Base-by-base conservation (phyloP, 1,284 basidiomycete species). In the Fistulinella cinereoalba region DNA sequence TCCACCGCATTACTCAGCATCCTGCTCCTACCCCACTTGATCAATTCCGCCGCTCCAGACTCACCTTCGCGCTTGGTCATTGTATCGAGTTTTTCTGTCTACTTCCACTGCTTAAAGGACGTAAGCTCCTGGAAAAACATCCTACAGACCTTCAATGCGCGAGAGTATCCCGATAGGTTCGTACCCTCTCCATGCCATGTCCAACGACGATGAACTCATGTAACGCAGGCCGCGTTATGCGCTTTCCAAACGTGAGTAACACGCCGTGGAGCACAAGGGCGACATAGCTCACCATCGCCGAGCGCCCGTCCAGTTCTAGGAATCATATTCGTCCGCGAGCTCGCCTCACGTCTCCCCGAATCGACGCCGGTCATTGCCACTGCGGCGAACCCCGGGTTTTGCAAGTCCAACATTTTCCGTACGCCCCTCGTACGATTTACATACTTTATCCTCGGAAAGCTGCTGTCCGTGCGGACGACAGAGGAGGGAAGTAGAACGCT, bases 171-270 rank as follows among this genome's bases (percentile, higher is more conserved):
- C n/a, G n/a, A n/a, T n/a, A n/a, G n/a, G 56, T 47, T 22, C 2
- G 21, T 15, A 5, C 6, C 33, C n/a, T n/a, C n/a, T n/a, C 9
- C 9, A 6, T 21, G n/a, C n/a, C 3, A 12, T 21, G 7, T n/a
- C n/a, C n/a, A n/a, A n/a, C n/a, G n/a, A n/a, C n/a, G n/a, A n/a
- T n/a, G n/a, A n/a, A n/a, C n/a, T n/a, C n/a, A n/a, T n/a, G n/a
- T n/a, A 3, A 19, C 27, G 11, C 11, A 51, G 54, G 7, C 18
- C n/a, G 22, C 64, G 67, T 1, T 71, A 71, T 44, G 51, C 47
- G n/a, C 37, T 65, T 21, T 54, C 67, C 3, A 71, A 71, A 55
- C 48, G 67, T 69, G 46, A 40, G 61, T 44, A 43, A 23, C 7
- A 13, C 36, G n/a, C n/a, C n/a, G n/a, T n/a, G n/a, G n/a, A n/a